Base-by-base conservation (phyloP, 306 rosid species). In the Aeschynomene evenia region DNA sequence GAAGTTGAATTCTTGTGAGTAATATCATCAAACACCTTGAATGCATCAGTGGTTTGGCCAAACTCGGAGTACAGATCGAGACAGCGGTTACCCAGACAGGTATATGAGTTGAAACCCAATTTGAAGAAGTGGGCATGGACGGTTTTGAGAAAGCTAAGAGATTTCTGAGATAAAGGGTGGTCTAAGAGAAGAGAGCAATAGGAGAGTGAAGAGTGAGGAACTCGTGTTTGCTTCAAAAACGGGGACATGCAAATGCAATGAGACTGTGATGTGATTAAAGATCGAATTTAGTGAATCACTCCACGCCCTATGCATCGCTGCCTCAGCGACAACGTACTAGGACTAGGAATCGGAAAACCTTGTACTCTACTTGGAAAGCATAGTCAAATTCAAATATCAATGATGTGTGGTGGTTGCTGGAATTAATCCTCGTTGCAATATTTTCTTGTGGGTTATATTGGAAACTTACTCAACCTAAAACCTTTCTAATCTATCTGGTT, bases 1-100 rank as follows among this genome's bases (percentile, higher is more conserved):
- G 96, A 92, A 3, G 86, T 71, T 24, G 77, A 67, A 72, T 87
- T 91, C 91, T 86, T 89, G 15, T 68, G 24, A 29, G 61, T 37
- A 71, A 92, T 89, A 18, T 80, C 89, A 46, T 81, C 88, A 63
- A 86, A 81, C 64, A 75, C 86, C 70, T 75, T 78, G 40, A 83
- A 68, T 16, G 84, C 89, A 64, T 92, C 92, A 19, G 28, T 59
- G 53, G 76, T 15, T n/a, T 67, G 61, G 40, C 89, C 91, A 31
- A 82, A 78, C 34, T 77, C 82, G 0, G 78, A 56, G 83, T 87
- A 87, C 1, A 77, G 70, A 46, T 89, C 70, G 70, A 92, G 75
- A 70, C 83, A 82, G 45, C 90, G 88, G 55, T 92, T 92, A 29
- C 92, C 96, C 78, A 85, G 66, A 80, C 79, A 89, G 29, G 95